A percentile compares a stretch with the other conserved stretches of the same genome.
These are phyloP conservation scores for Hypoxylon fragiforme DNA, from an alignment of 495 filamentous ascomycete genomes.

Conservation along the genomic window DNA sequence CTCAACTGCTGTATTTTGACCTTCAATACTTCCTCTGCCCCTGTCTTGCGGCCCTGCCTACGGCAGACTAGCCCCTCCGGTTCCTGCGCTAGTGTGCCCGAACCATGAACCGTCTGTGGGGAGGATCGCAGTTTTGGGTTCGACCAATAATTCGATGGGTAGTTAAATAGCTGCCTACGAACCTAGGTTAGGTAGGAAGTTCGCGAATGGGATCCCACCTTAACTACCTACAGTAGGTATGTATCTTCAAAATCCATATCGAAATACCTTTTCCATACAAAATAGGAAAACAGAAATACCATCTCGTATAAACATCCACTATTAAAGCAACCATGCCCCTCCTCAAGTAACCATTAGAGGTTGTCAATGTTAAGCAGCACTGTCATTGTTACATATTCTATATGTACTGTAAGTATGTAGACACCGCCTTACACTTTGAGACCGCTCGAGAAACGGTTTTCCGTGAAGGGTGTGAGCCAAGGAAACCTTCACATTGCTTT, in stretches of 20 bases:
- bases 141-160: too few relatives aligned
- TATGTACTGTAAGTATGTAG: too few relatives aligned
- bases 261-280: too few relatives aligned
- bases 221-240: too few relatives aligned
- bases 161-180: too few relatives aligned
- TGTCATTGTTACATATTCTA: too few relatives aligned
- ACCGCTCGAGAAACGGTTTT: not conserved
- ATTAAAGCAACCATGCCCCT: not conserved
- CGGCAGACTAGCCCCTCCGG: slow-evolving; percentile 9
- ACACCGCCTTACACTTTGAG: too few relatives aligned
- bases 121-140: slow-evolving; percentile 3
- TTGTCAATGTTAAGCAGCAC: too few relatives aligned
- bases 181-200: slow-evolving; percentile 6
- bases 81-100: slow-evolving; percentile 29
- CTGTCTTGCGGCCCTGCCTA: not conserved
- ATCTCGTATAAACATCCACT: too few relatives aligned
- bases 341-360: not conserved
- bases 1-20: too few relatives aligned
- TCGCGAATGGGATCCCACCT: slow-evolving; percentile 3
- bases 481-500: slow-evolving; percentile 7
- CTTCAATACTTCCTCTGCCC: not conserved
- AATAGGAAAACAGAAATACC: too few relatives aligned
- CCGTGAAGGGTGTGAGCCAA: not conserved
- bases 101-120: slow-evolving; percentile 18
- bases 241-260: too few relatives aligned